These are phyloP conservation scores for Nepenthes mirabilis DNA, from an alignment of 148 eudicot genomes.

Conservation along the genomic window DNA sequence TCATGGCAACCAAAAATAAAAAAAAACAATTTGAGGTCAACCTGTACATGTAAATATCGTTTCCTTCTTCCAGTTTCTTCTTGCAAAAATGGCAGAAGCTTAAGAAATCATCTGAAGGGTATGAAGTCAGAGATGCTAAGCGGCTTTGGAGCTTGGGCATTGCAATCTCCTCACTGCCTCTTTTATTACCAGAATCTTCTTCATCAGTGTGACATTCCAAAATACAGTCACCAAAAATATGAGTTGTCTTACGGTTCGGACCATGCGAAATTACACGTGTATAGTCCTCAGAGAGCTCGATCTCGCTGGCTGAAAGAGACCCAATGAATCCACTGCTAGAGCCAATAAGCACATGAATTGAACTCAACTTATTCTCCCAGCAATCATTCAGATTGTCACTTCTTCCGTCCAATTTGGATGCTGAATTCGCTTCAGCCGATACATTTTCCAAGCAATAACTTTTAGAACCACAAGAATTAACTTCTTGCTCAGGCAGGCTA, in stretches of 20 bases:
- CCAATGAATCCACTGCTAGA: constrained; percentile 19
- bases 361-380: constrained; percentile 8
- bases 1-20: background rate
- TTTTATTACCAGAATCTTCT: constrained; percentile 16
- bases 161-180: constrained; percentile 13
- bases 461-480: constrained; percentile 14
- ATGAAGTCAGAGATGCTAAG: constrained; percentile 16
- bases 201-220: constrained; percentile 67
- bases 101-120: constrained; percentile 50
- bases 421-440: constrained; percentile 10
- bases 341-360: too few relatives aligned
- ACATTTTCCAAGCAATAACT: constrained; percentile 24
- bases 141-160: constrained; percentile 7
- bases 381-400: constrained; percentile 16
- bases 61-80: constrained; percentile 66
- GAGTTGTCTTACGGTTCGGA: constrained; percentile 77
- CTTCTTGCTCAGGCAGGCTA: constrained; percentile 15
- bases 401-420: background rate
- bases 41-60: constrained; percentile 95
- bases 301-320: constrained; percentile 61
- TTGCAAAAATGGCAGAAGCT: constrained; percentile 67
- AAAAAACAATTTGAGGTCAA: constrained; percentile 9
- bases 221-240: constrained; percentile 60
- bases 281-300: constrained; percentile 93
- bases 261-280: constrained; percentile 82